phyloP scores from a whole-genome alignment of 768 basidiomycete genomes.

The Tylopilus rubrobrunneus region DNA sequence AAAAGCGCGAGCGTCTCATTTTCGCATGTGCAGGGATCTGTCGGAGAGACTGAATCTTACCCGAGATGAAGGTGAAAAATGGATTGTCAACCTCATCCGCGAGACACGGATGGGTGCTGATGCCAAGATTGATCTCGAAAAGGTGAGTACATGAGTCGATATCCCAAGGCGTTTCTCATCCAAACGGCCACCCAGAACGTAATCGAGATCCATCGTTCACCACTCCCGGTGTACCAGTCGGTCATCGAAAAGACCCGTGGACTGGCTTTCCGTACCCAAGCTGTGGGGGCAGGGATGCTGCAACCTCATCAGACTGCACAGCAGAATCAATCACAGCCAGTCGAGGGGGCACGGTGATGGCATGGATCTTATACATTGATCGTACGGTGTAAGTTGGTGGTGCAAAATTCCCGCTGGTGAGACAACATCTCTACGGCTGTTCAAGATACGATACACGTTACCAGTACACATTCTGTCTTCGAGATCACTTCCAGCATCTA shows the following conservation, averaged over 20 bases:
- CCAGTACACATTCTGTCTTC: not conserved
- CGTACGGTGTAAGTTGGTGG: conserved; percentile 4
- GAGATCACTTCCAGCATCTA: conserved; percentile 38
- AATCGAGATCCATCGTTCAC: conserved; percentile 90
- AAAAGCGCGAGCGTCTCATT: not conserved
- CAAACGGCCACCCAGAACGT: conserved; percentile 65
- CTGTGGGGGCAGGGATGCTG: conserved; percentile 74
- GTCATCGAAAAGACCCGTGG: conserved; percentile 96
- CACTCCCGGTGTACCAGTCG: conserved; percentile 86
- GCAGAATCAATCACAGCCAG: conserved; percentile 29
- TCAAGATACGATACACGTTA: not conserved
- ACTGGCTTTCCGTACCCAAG: conserved; percentile 86
- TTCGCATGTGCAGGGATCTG: conserved; percentile 58
- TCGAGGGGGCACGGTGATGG: conserved; percentile 26
- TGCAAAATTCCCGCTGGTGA: not conserved
- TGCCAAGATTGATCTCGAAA: conserved; percentile 96
- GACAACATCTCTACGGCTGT: not conserved
- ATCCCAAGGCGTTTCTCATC: conserved; percentile 1
- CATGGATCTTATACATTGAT: not conserved
- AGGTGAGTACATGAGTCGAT: conserved; percentile 42
- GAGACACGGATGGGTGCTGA: conserved; percentile 96
- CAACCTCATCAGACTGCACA: conserved; percentile 31
- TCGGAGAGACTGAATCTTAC: conserved; percentile 91
- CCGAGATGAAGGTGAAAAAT: conserved; percentile 96
- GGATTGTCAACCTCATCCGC: conserved; percentile 98